A percentile compares a stretch with the other conserved stretches of the same genome.
Evolutionary conservation across 805 yeast genomes (phyloP).

Genomic region (Wickerhamomyces sydowiorum): DNA sequence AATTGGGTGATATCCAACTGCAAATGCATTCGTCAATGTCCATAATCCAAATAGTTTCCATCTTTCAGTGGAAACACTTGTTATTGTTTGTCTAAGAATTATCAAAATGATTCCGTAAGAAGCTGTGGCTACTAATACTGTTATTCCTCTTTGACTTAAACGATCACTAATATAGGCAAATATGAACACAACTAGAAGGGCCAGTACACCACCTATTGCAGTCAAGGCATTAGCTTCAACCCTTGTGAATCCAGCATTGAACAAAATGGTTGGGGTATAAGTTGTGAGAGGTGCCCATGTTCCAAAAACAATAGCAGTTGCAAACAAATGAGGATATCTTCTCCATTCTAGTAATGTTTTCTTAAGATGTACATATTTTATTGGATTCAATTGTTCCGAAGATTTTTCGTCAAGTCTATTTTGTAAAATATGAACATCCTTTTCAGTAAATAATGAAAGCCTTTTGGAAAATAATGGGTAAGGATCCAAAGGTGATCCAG

Average conservation of each 20-base stretch:
- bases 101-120: constrained; percentile 1
- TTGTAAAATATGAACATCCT: background rate
- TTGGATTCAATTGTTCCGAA: constrained; percentile 1
- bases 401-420: constrained; percentile 1
- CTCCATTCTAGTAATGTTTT: background rate
- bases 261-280: constrained; percentile 2
- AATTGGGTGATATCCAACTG: constrained; percentile 4
- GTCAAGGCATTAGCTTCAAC: constrained; percentile 3
- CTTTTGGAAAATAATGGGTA: constrained; percentile 1
- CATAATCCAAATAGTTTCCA: constrained; percentile 1
- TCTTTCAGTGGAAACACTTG: background rate
- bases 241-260: constrained; percentile 1
- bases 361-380: background rate
- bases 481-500: constrained; percentile 35
- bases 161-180: constrained; percentile 1
- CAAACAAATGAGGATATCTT: constrained; percentile 2
- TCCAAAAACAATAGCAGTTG: constrained; percentile 2
- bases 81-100: background rate
- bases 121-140: background rate
- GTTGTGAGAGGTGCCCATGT: constrained; percentile 4
- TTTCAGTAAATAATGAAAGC: background rate
- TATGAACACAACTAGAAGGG: background rate
- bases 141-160: background rate
- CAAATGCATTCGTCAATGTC: constrained; percentile 1
- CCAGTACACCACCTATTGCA: constrained; percentile 2